Base-by-base conservation (phyloP, 2,329 filamentous ascomycete species). In the Xylariaceae sp. region DNA sequence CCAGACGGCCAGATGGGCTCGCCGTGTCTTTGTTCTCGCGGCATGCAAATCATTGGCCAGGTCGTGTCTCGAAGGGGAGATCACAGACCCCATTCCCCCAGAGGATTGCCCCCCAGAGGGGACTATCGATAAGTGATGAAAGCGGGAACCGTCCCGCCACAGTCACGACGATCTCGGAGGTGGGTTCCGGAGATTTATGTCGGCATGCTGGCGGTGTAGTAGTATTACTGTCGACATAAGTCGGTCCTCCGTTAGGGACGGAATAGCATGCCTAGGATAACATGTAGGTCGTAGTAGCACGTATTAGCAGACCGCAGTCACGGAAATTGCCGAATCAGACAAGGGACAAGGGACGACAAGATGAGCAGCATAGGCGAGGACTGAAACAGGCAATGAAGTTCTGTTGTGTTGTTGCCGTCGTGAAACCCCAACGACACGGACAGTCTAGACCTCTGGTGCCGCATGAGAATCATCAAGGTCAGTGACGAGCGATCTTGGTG, bases 301-400 rank as follows among this genome's bases (percentile, higher is more conserved):
- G 3, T 3, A 42, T 13, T 42, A 42, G 42, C 5, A 13, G 13
- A 45, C 42, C 13, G n/a, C 42, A n/a, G 13, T 15, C 13, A 15
- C 42, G 11, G 42, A 45, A 13, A 45, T 45, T 45, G 42, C 42
- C 42, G 42, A 45, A n/a, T 45, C 13, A 45, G 42, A n/a, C n/a
- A 13, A n/a, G 59, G 58, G 60, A 13, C 42, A 45, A 45, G 42
- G 11, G 13, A 42, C 9, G 37, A 42, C 9, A 7, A 45, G n/a
- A 45, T 45, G 42, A 45, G n/a, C 3, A 45, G 42, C 42, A 45
- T 45, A 45, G 13, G 42, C 13, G n/a, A 45, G 62, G 55, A 52
- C 64, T 64, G 62, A 62, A 68, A 66, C 57, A 63, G 67, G 64
- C 63, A 67, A 65, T 42, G 37, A 13, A 42, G 37, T 42, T 62